phyloP scores from a whole-genome alignment of 2,329 filamentous ascomycete genomes.

The Colletotrichum costaricense region DNA sequence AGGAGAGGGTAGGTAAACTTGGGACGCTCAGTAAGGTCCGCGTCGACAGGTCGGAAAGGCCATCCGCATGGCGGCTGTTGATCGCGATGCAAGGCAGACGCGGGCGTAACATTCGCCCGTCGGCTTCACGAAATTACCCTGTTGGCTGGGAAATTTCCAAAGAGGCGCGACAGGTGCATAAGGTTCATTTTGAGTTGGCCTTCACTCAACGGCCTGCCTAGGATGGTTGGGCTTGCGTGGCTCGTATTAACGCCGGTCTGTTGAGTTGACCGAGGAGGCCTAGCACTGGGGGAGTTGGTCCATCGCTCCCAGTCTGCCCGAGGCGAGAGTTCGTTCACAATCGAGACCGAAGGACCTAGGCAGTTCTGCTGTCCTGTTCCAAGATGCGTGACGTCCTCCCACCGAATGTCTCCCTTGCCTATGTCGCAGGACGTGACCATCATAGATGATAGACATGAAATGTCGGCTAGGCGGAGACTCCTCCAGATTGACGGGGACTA shows the following conservation, averaged over 20 bases:
- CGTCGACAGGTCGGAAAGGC: constrained; percentile 23
- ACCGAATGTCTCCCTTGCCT: neutral
- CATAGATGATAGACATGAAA: neutral
- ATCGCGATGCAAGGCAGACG: constrained; percentile 26
- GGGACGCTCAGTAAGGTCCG: neutral
- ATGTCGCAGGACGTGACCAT: neutral
- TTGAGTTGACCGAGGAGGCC: neutral
- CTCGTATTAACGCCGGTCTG: neutral
- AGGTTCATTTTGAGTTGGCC: neutral
- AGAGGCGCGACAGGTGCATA: constrained; percentile 15
- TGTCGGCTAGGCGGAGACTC: neutral
- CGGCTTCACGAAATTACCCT: constrained; percentile 26
- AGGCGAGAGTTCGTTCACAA: neutral
- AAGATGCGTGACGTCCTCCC: neutral
- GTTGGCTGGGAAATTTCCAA: constrained; percentile 24
- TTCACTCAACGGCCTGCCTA: neutral
- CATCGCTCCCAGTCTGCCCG: neutral
- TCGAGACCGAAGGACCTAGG: neutral
- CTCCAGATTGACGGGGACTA: neutral
- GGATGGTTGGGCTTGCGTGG: neutral
- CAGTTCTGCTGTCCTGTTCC: neutral
- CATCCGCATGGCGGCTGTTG: constrained; percentile 27
- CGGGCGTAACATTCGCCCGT: constrained; percentile 6
- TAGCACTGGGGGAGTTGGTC: neutral
- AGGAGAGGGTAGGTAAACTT: neutral